Evolutionary conservation across 2,329 filamentous ascomycete species (phyloP), one percentile per base, ranked within the genome.

Genomic region (Fusarium ambrosium): DNA sequence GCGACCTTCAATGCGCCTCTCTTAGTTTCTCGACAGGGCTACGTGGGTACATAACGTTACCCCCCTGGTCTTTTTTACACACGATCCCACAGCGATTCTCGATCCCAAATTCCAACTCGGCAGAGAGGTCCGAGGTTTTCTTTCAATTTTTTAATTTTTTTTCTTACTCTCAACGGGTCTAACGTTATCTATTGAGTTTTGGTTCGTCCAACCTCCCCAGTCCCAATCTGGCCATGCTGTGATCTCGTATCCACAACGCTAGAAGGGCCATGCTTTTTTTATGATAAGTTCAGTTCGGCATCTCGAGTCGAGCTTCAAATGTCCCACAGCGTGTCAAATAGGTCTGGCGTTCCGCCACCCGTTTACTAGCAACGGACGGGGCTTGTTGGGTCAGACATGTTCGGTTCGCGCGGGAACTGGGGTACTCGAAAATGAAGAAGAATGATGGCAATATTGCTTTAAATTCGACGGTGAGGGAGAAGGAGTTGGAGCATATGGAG

Each of bases 341-440:
- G 73, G 65, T 39, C 64, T 67, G 70, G 70, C 69, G 70, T 66
- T 55, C 65, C 65, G 72, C 76, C 72, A 77, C 76, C 74, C 74
- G 74, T 63, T 48, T 18, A 58, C 68, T 75, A 75, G 68, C 51
- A 69, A 51, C 39, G 51, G 27, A 53, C 18, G 18, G 45, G 34
- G 48, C 41, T 32, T 45, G 56, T 60, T 48, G 37, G 14, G 14
- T 36, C 24, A 32, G 48, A 61, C 29, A 51, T 66, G 16, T 45
- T 45, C 22, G 20, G 45, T 24, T 63, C 51, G 3, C 29, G 20
- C 32, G 56, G 45, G 45, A 34, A n/a, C 14, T 27, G 56, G 59
- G 41, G 22, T 41, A 32, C 9, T 32, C 20, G 43, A 43, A 45
- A 43, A 62, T 29, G 36, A 63, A 56, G 36, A 59, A 58, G 36